Percentiles rank a stretch among this genome's conserved stretches.
phyloP scores from a whole-genome alignment of 257 asterid species.

The Agastache rugosa region DNA sequence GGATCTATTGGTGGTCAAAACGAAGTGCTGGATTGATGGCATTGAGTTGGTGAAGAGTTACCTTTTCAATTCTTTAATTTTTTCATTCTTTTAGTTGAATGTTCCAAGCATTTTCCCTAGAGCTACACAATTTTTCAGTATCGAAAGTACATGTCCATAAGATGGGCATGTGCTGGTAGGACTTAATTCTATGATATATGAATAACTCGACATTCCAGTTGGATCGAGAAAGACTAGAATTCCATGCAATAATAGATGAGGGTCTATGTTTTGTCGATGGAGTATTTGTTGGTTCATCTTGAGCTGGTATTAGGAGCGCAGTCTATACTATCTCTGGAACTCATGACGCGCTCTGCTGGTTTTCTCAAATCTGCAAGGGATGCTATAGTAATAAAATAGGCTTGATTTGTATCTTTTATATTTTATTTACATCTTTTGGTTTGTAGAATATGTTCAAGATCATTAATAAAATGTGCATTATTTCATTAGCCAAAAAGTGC shows the following conservation, averaged over 20 bases:
- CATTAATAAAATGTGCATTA: slow-evolving; percentile 28
- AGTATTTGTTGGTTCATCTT: slow-evolving; percentile 19
- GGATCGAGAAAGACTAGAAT: slow-evolving; percentile 7
- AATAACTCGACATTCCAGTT: slow-evolving; percentile 33
- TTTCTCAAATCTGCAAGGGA: slow-evolving; percentile 24
- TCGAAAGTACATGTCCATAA: slow-evolving; percentile 8
- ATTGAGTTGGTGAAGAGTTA: slow-evolving; percentile 32
- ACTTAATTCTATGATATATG: slow-evolving; percentile 26
- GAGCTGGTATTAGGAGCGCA: slow-evolving; percentile 3
- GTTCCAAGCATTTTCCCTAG: slow-evolving; percentile 13
- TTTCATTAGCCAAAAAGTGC: slow-evolving; percentile 25
- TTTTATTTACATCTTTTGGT: not conserved
- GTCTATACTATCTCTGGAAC: slow-evolving; percentile 27
- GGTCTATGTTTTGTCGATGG: not conserved
- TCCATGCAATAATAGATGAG: not conserved
- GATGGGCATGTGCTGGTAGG: slow-evolving; percentile 27
- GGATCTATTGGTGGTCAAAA: slow-evolving; percentile 28
- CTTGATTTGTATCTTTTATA: slow-evolving; percentile 29
- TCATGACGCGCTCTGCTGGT: slow-evolving; percentile 30
- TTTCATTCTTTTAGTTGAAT: slow-evolving; percentile 6
- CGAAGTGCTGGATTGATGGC: slow-evolving; percentile 17
- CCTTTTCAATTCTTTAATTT: slow-evolving; percentile 25
- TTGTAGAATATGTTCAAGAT: slow-evolving; percentile 27
- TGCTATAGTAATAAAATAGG: slow-evolving; percentile 31
- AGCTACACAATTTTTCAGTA: slow-evolving; percentile 24